phyloP scores from a whole-genome alignment of 2,329 filamentous ascomycete species.

The Aureobasidium melanogenum region DNA sequence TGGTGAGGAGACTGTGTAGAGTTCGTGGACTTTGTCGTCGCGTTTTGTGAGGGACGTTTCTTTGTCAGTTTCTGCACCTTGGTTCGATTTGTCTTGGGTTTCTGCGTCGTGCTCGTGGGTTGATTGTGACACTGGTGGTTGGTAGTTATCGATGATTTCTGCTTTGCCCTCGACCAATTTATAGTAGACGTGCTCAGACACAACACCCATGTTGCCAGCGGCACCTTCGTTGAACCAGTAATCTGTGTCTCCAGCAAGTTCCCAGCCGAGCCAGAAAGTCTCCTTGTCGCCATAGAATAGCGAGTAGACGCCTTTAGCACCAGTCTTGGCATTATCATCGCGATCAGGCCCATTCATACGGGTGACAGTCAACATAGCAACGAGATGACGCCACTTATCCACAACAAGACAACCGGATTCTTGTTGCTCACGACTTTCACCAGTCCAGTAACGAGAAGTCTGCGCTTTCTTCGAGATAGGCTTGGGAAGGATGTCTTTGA shows the following conservation, averaged over 20 bases:
- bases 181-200: conserved; percentile 39
- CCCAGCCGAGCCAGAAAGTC: conserved; percentile 42
- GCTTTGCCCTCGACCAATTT: neutral
- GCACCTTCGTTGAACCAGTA: conserved; percentile 38
- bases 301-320: conserved; percentile 36
- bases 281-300: conserved; percentile 35
- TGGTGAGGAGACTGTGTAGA: conserved; percentile 33
- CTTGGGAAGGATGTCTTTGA: conserved; percentile 35
- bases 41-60: neutral
- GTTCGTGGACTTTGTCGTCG: neutral
- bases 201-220: conserved; percentile 30
- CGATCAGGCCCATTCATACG: conserved; percentile 37
- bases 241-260: conserved; percentile 35
- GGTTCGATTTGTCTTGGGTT: neutral
- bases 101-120: neutral
- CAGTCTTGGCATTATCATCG: conserved; percentile 30
- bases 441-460: conserved; percentile 30
- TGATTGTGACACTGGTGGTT: neutral
- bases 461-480: conserved; percentile 35
- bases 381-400: conserved; percentile 39
- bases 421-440: conserved; percentile 32
- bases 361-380: conserved; percentile 35
- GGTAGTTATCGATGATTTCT: neutral
- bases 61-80: neutral
- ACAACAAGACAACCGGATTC: conserved; percentile 41